Evolutionary conservation across 441 rosid genomes (phyloP).

Genomic region (Pelargonium citronellum): DNA sequence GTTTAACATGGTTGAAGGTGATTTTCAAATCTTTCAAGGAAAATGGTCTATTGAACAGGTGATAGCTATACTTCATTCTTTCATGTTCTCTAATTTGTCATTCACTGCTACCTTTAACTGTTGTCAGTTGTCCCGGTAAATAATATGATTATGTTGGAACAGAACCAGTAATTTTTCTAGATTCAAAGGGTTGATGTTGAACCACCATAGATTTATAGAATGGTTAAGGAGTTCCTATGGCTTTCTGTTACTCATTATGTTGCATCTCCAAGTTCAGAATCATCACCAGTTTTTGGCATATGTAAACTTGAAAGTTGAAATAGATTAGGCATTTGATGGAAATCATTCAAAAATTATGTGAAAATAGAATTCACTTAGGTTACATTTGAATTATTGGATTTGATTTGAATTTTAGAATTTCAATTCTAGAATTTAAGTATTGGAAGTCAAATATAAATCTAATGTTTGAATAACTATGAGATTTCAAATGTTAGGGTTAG

Average conservation of each 20-base stretch:
- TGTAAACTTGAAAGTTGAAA: background rate
- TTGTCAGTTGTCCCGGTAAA: too few species aligned
- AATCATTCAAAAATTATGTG: background rate
- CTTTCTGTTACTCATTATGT: background rate
- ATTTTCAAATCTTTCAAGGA: constrained; percentile 73
- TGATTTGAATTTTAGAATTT: too few species aligned
- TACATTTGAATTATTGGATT: background rate
- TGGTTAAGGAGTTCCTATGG: background rate
- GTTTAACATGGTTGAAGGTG: constrained; percentile 85
- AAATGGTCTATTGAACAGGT: constrained; percentile 91
- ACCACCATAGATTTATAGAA: background rate
- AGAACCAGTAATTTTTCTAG: background rate
- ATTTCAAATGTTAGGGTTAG: too few species aligned
- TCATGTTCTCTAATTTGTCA: background rate
- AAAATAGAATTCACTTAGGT: background rate
- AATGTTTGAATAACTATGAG: too few species aligned
- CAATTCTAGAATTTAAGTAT: too few species aligned
- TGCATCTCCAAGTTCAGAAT: background rate
- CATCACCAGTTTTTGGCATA: background rate
- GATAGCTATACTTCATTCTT: constrained; percentile 4
- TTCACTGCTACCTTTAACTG: background rate
- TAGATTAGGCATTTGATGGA: background rate
- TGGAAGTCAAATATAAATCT: too few species aligned
- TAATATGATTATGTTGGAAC: too few species aligned
- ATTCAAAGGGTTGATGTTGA: background rate